Evolutionary conservation across 164 flowering plant species (phyloP).

Genomic region (Hamamelis virginiana): DNA sequence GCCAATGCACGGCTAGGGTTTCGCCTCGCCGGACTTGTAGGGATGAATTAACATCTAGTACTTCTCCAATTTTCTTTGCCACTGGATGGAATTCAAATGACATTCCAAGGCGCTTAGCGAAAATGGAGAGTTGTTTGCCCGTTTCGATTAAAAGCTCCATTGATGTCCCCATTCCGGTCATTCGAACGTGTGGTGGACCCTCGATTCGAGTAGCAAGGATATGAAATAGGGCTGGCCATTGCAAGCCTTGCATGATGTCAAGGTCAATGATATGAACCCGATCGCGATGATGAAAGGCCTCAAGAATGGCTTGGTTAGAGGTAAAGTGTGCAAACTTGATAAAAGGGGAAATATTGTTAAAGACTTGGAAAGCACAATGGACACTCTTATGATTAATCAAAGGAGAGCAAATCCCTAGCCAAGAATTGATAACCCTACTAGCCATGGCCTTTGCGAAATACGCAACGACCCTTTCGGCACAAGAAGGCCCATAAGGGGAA

Average conservation of each 20-base stretch:
- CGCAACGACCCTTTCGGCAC: conserved; percentile 68
- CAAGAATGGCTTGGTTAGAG: conserved; percentile 81
- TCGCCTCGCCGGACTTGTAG: conserved; percentile 47
- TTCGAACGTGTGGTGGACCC: conserved; percentile 61
- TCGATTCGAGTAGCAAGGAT: conserved; percentile 61
- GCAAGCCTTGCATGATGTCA: conserved; percentile 80
- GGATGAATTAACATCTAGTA: conserved; percentile 20
- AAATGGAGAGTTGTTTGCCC: conserved; percentile 57
- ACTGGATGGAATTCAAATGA: conserved; percentile 69
- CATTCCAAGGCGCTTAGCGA: conserved; percentile 62
- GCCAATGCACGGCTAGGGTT: conserved; percentile 71
- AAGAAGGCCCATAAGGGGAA: conserved; percentile 64
- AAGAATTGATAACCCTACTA: conserved; percentile 66
- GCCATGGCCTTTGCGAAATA: conserved; percentile 71
- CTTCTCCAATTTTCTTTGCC: conserved; percentile 43
- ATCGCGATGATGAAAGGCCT: conserved; percentile 51
- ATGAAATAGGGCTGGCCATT: conserved; percentile 81
- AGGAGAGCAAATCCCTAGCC: conserved; percentile 64
- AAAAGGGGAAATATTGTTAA: conserved; percentile 63
- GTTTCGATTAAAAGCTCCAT: conserved; percentile 53
- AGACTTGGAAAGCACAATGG: conserved; percentile 52
- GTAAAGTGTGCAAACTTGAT: conserved; percentile 76
- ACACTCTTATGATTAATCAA: conserved; percentile 41
- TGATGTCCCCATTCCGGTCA: conserved; percentile 66
- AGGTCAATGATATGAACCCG: conserved; percentile 73